Evolutionary conservation across 176 grass and related monocot species (phyloP).

Genomic region (Coix lacrymajobi): DNA sequence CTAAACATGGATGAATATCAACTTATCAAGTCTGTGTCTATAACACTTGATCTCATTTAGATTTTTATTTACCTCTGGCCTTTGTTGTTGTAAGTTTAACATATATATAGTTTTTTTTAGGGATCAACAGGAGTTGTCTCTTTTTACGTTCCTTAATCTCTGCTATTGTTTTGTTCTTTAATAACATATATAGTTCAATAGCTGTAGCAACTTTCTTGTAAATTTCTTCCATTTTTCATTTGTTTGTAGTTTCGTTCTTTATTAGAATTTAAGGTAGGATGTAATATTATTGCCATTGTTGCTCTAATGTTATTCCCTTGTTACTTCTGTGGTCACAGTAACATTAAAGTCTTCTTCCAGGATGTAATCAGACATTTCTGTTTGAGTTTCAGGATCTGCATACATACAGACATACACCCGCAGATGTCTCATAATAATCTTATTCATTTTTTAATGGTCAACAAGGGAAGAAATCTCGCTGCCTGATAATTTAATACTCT

Average conservation of each 20-base stretch:
- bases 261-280: not conserved
- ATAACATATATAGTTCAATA: too few relatives aligned
- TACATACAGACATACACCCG: not conserved
- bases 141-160: too few relatives aligned
- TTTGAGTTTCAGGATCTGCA: slow-evolving; percentile 6
- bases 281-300: not conserved
- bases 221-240: not conserved
- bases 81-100: not conserved
- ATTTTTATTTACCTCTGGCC: not conserved
- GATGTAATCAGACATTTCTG: not conserved
- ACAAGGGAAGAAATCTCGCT: not conserved
- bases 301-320: slow-evolving; percentile 6
- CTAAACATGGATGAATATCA: not conserved
- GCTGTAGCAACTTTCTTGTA: not conserved
- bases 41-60: not conserved
- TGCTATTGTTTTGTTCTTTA: too few relatives aligned
- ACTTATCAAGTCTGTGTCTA: not conserved
- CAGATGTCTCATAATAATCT: slow-evolving; percentile 13
- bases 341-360: not conserved
- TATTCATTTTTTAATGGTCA: not conserved
- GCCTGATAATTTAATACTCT: not conserved
- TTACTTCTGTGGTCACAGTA: not conserved
- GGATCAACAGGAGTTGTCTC: too few relatives aligned
- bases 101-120: not conserved
- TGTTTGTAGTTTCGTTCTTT: not conserved